Conservation (phyloP, 139 green algal genomes). For the Edaphochlamys debaryana region DNA sequence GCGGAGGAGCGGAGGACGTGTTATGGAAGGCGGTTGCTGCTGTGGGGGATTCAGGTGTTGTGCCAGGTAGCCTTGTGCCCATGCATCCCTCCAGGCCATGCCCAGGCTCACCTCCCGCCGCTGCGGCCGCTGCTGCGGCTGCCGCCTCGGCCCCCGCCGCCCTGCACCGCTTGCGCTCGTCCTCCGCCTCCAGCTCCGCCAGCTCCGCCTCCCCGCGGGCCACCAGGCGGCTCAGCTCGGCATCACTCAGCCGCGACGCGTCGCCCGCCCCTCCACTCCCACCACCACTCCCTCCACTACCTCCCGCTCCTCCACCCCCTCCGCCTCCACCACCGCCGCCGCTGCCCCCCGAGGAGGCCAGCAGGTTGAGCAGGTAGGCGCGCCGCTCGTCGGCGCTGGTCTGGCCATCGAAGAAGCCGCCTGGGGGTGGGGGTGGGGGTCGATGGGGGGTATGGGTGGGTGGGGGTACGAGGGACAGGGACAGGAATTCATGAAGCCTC, state of each 20-base stretch:
- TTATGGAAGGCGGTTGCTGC: no score
- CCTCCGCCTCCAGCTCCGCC: conserved; percentile 27
- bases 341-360: conserved; percentile 43
- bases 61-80: no score
- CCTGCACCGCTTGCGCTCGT: neutral
- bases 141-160: neutral
- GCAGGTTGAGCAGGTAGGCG: conserved; percentile 75
- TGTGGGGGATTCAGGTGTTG: no score
- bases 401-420: conserved; percentile 87
- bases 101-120: no score
- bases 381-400: conserved; percentile 77
- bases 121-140: neutral
- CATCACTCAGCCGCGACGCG: conserved; percentile 13
- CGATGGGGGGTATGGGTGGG: neutral
- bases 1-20: no score
- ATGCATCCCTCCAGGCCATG: no score
- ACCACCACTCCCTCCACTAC: neutral
- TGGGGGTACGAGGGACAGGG: no score
- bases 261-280: no score
- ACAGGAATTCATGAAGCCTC: no score
- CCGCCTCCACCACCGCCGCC: neutral
- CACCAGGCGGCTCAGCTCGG: conserved; percentile 64
- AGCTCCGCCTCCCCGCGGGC: conserved; percentile 62
- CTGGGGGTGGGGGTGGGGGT: conserved; percentile 44
- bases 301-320: neutral